phyloP scores from a whole-genome alignment of 352 stramenopile genomes.

The Phytophthora meadii region DNA sequence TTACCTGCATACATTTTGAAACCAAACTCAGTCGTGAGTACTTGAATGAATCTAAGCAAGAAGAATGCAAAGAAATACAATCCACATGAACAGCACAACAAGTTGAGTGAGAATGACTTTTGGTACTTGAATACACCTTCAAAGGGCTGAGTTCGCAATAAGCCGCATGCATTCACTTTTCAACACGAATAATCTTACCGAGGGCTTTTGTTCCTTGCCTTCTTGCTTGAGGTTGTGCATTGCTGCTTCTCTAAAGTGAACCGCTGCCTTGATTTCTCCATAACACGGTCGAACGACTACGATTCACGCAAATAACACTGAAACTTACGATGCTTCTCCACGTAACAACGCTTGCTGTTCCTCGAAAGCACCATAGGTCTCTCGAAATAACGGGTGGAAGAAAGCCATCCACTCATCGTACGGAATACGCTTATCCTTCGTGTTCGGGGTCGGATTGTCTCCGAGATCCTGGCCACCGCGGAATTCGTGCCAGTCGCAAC shows the following conservation, averaged over 20 bases:
- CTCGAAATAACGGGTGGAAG: conserved; percentile 53
- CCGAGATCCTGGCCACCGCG: conserved; percentile 52
- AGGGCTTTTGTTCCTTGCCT: conserved; percentile 8
- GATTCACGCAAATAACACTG: conserved; percentile 29
- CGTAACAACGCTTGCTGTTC: conserved; percentile 31
- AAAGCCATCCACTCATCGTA: conserved; percentile 65
- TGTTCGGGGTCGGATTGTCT: conserved; percentile 38
- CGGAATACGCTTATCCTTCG: conserved; percentile 58
- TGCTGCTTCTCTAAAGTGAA: conserved; percentile 33
- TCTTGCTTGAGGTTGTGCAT: conserved; percentile 16
- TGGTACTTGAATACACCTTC: conserved; percentile 27
- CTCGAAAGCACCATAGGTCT: conserved; percentile 31
- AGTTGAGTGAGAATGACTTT: conserved; percentile 14
- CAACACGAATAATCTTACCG: conserved; percentile 27
- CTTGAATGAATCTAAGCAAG: conserved; percentile 7
- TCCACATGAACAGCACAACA: conserved; percentile 6
- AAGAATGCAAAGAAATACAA: conserved; percentile 21
- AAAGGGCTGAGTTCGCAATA: conserved; percentile 8
- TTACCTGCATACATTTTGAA: conserved; percentile 27
- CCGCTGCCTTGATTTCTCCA: not conserved
- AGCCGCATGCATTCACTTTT: conserved; percentile 14
- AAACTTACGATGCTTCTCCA: conserved; percentile 19
- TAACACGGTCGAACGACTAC: not conserved
- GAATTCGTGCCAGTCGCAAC: conserved; percentile 72
- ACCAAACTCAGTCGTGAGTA: conserved; percentile 30